Percentiles rank a stretch among this genome's conserved stretches.
Conservation (phyloP, 2,329 filamentous ascomycete species). For the Trichophyton benhamiae region DNA sequence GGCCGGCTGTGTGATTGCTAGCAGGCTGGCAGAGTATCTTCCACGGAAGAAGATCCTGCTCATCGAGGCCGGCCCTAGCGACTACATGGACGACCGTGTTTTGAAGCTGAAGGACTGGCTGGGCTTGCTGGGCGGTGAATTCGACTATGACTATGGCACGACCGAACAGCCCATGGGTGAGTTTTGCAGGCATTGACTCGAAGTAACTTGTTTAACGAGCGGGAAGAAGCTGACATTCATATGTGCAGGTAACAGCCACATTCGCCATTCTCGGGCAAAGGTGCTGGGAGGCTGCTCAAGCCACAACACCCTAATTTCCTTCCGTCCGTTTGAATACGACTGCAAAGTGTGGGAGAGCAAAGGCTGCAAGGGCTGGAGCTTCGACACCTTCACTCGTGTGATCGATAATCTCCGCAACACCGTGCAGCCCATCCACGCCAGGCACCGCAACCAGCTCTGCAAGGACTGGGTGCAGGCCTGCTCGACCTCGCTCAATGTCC, state of each 20-base stretch:
- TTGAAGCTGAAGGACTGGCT: slow-evolving; percentile 81
- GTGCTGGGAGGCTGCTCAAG: slow-evolving; percentile 86
- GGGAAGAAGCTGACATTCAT: slow-evolving; percentile 1
- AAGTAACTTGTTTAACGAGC: background rate
- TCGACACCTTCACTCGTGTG: slow-evolving; percentile 69
- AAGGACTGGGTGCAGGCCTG: slow-evolving; percentile 79
- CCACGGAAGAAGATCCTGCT: slow-evolving; percentile 69
- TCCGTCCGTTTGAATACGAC: slow-evolving; percentile 83
- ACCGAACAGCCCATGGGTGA: slow-evolving; percentile 70
- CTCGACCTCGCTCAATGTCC: slow-evolving; percentile 65
- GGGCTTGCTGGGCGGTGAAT: slow-evolving; percentile 66
- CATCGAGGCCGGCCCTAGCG: slow-evolving; percentile 80
- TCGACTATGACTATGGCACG: slow-evolving; percentile 85
- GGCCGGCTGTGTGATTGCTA: slow-evolving; percentile 72
- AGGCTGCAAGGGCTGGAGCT: slow-evolving; percentile 76
- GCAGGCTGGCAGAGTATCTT: slow-evolving; percentile 68
- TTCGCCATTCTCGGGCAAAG: slow-evolving; percentile 84
- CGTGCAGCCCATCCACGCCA: slow-evolving; percentile 74
- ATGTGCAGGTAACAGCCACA: slow-evolving; percentile 65
- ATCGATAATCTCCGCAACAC: slow-evolving; percentile 78
- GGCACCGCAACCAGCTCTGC: slow-evolving; percentile 81
- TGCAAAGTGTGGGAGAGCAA: slow-evolving; percentile 69
- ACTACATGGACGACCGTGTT: slow-evolving; percentile 78
- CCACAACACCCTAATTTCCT: slow-evolving; percentile 88
- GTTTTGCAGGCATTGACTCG: background rate